These are phyloP conservation scores for Neckera pumila DNA, from an alignment of 225 moss, liverwort and hornwort species.

Conservation along the genomic window DNA sequence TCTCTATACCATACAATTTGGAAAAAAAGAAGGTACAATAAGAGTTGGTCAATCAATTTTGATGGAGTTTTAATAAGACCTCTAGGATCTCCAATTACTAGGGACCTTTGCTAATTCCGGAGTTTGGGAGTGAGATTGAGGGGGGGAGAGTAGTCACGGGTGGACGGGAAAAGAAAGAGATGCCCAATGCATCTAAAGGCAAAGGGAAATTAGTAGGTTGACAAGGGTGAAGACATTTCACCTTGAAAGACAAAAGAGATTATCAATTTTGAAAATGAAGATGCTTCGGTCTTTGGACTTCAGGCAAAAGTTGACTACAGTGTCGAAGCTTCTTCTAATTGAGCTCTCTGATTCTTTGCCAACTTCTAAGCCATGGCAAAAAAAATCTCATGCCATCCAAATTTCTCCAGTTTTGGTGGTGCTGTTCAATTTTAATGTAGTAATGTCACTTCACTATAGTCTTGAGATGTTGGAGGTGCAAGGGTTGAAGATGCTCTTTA, in stretches of 20 bases:
- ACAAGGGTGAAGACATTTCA: accelerated
- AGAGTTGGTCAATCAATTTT: accelerated
- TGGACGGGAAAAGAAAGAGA: accelerated
- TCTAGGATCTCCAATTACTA: accelerated
- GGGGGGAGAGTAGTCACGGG: accelerated
- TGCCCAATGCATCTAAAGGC: accelerated
- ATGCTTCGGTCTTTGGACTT: neutral
- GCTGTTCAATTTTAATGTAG: neutral
- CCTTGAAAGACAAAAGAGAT: accelerated
- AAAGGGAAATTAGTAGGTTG: neutral
- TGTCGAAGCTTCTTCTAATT: accelerated
- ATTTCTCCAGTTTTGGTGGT: neutral
- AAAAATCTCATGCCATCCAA: neutral
- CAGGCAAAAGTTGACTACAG: accelerated
- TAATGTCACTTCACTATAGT: accelerated
- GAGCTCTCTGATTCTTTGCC: too few relatives aligned
- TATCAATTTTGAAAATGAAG: neutral
- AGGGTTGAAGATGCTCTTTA: accelerated
- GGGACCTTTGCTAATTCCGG: accelerated
- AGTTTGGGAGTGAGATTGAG: accelerated
- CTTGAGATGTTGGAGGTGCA: accelerated
- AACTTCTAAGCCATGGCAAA: accelerated
- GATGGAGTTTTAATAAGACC: neutral
- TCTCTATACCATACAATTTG: neutral
- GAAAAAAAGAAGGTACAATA: neutral